Evolutionary conservation across 768 basidiomycete genomes (phyloP).

Genomic region (Mycena albidolilacea): DNA sequence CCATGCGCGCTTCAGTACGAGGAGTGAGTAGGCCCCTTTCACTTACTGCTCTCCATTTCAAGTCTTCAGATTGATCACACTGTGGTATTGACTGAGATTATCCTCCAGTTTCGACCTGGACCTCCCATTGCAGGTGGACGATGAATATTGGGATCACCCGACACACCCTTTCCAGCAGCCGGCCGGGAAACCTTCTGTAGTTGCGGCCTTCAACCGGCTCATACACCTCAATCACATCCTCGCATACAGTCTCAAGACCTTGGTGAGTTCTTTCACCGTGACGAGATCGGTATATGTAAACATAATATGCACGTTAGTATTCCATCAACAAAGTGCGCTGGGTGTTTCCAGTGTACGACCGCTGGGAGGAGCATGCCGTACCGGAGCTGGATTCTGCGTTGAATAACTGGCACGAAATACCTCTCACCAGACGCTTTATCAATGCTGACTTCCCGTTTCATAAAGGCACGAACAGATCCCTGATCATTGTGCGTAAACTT

Average conservation of each 20-base stretch:
- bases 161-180: constrained; percentile 68
- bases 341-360: constrained; percentile 37
- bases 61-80: not conserved
- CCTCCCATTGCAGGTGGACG: constrained; percentile 73
- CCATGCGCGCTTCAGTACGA: constrained; percentile 71
- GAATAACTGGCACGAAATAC: constrained; percentile 69
- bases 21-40: constrained; percentile 53
- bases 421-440: not conserved
- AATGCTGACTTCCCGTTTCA: not conserved
- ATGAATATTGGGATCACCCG: constrained; percentile 75
- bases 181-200: constrained; percentile 57
- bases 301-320: constrained; percentile 55
- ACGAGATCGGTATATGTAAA: not conserved
- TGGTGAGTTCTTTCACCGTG: constrained; percentile 54
- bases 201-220: constrained; percentile 60
- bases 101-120: constrained; percentile 69
- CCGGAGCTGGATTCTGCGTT: constrained; percentile 75
- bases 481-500: constrained; percentile 51
- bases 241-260: constrained; percentile 63
- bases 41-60: too few relatives aligned
- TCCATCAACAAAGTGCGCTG: constrained; percentile 59
- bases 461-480: constrained; percentile 63
- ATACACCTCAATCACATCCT: constrained; percentile 66
- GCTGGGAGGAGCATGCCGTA: constrained; percentile 69
- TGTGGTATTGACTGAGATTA: not conserved